These are phyloP conservation scores for Cyberlindnera subsufficiens DNA, from an alignment of 805 yeast species.

Conservation along the genomic window DNA sequence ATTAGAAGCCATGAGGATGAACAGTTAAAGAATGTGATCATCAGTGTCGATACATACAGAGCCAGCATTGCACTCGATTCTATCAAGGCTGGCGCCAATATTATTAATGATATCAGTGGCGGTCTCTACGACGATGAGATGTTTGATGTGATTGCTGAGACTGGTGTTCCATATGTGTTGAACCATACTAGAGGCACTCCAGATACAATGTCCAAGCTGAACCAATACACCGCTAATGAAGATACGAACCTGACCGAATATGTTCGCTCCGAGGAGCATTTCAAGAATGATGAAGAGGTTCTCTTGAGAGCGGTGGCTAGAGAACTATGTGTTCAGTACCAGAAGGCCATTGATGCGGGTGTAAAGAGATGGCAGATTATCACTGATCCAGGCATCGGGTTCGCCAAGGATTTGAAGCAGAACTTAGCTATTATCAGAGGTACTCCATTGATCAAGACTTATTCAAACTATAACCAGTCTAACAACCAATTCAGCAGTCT, in stretches of 20 bases:
- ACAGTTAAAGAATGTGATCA: slow-evolving; percentile 36
- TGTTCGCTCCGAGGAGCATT: slow-evolving; percentile 18
- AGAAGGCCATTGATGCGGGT: slow-evolving; percentile 54
- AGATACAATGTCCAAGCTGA: slow-evolving; percentile 57
- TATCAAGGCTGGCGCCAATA: slow-evolving; percentile 76
- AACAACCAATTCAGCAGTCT: slow-evolving; percentile 16
- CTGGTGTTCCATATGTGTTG: slow-evolving; percentile 71
- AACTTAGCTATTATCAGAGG: slow-evolving; percentile 61
- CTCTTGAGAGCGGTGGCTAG: slow-evolving; percentile 53
- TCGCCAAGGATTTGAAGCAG: slow-evolving; percentile 77
- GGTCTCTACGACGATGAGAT: slow-evolving; percentile 67
- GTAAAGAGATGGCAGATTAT: slow-evolving; percentile 86
- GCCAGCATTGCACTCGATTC: slow-evolving; percentile 66
- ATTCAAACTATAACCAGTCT: slow-evolving; percentile 31
- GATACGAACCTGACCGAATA: slow-evolving; percentile 34
- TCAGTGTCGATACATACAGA: slow-evolving; percentile 89
- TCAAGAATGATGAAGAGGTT: slow-evolving; percentile 23
- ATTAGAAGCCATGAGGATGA: slow-evolving; percentile 41
- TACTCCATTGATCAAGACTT: slow-evolving; percentile 40
- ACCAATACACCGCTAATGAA: slow-evolving; percentile 42
- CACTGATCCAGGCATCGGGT: slow-evolving; percentile 93
- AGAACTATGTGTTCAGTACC: slow-evolving; percentile 56
- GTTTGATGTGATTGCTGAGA: slow-evolving; percentile 60
- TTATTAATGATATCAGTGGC: slow-evolving; percentile 85
- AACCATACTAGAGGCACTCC: slow-evolving; percentile 86